Evolutionary conservation across 176 grass and related monocot species (phyloP).

Genomic region (barley (Hordeum vulgare)): MorexV3_pseudomolecules_assembly NC_058522.1:537014029-537014528

Average conservation of each 20-base stretch:
- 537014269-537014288: background rate
- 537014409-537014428: too few relatives aligned
- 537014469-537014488: too few relatives aligned
- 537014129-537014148: background rate
- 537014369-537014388: too few relatives aligned
- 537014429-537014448: too few relatives aligned
- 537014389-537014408: too few relatives aligned
- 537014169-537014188: background rate
- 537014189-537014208: background rate
- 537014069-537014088: background rate
- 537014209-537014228: background rate
- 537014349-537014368: too few relatives aligned
- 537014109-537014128: background rate
- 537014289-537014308: too few relatives aligned
- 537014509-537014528: too few relatives aligned
- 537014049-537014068: background rate
- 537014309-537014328: too few relatives aligned
- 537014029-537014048: background rate
- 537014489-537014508: too few relatives aligned
- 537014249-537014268: background rate
- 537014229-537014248: background rate
- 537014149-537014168: background rate
- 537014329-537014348: background rate
- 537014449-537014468: too few relatives aligned
- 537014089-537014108: conserved; percentile 5